Conservation (phyloP, 176 grass and related monocot species). For the Juncus effusus region DNA sequence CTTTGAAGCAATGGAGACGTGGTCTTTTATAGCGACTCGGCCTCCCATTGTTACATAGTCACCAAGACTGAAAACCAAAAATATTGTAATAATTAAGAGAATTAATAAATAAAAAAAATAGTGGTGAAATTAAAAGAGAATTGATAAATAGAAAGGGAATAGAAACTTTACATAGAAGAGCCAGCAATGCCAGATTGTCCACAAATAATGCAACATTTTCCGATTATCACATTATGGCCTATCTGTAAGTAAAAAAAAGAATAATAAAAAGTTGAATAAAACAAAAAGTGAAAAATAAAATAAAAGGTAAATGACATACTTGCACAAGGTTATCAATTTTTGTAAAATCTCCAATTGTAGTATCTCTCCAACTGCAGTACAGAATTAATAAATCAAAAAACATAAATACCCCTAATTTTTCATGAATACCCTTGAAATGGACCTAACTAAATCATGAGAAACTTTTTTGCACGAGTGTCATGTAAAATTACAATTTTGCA, state of each 20-base stretch:
- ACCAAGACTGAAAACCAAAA: slow-evolving; percentile 30
- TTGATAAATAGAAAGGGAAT: slow-evolving; percentile 10
- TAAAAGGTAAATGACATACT: slow-evolving; percentile 27
- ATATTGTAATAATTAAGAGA: slow-evolving; percentile 13
- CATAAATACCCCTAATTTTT: too few relatives aligned
- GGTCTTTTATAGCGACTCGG: slow-evolving; percentile 38
- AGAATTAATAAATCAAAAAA: background rate
- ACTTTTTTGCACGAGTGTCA: too few relatives aligned
- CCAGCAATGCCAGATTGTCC: slow-evolving; percentile 95
- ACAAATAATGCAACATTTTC: slow-evolving; percentile 82
- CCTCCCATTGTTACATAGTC: slow-evolving; percentile 52
- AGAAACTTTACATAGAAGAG: slow-evolving; percentile 57
- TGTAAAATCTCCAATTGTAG: slow-evolving; percentile 67
- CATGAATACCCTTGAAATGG: too few relatives aligned
- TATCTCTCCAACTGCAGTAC: slow-evolving; percentile 77
- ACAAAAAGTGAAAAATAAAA: background rate
- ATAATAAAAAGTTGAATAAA: background rate
- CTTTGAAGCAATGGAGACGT: slow-evolving; percentile 51
- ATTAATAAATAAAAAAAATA: background rate
- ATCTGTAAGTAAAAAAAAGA: slow-evolving; percentile 45
- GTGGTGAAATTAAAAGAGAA: slow-evolving; percentile 14
- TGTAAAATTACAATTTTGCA: too few relatives aligned
- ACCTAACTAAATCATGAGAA: too few relatives aligned
- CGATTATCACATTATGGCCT: slow-evolving; percentile 85
- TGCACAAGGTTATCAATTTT: slow-evolving; percentile 98